phyloP scores from a whole-genome alignment of 768 basidiomycete genomes.

The Trametes cinnabarina region DNA sequence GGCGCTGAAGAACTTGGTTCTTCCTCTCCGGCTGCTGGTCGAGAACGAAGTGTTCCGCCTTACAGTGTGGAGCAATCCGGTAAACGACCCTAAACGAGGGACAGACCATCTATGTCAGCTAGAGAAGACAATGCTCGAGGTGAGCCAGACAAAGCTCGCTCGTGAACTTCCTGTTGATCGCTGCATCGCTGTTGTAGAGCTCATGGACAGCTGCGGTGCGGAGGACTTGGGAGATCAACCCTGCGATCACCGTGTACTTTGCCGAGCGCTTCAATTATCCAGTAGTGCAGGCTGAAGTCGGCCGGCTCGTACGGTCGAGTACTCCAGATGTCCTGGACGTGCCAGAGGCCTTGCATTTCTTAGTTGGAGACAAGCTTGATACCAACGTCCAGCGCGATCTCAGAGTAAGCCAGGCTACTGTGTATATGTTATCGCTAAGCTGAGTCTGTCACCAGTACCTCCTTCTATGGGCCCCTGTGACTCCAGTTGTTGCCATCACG shows the following conservation, averaged over 20 bases:
- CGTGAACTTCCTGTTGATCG: too few relatives aligned
- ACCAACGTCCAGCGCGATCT: constrained; percentile 59
- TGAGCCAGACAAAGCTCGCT: constrained; percentile 35
- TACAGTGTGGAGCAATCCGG: constrained; percentile 87
- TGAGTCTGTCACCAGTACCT: constrained; percentile 55
- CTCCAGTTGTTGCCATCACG: constrained; percentile 76
- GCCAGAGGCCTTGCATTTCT: constrained; percentile 77
- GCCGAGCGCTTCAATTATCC: constrained; percentile 84
- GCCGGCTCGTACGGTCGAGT: constrained; percentile 68
- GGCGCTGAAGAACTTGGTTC: constrained; percentile 64
- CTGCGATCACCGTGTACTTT: constrained; percentile 79
- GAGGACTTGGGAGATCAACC: constrained; percentile 78
- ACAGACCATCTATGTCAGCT: constrained; percentile 53
- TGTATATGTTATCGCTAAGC: not conserved
- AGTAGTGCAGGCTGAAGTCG: constrained; percentile 67
- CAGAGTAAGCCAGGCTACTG: constrained; percentile 49
- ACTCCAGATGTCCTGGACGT: constrained; percentile 67
- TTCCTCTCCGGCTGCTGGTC: constrained; percentile 77
- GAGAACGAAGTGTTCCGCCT: constrained; percentile 89
- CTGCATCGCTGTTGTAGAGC: too few relatives aligned
- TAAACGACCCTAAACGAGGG: constrained; percentile 70
- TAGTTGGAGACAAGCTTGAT: constrained; percentile 74
- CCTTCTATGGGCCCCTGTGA: constrained; percentile 83
- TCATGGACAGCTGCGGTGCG: constrained; percentile 69
- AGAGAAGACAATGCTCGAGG: constrained; percentile 63